Percentiles rank a stretch among this genome's conserved stretches.
phyloP scores from a whole-genome alignment of 441 rosid genomes.

The Euphorbia corollata region DNA sequence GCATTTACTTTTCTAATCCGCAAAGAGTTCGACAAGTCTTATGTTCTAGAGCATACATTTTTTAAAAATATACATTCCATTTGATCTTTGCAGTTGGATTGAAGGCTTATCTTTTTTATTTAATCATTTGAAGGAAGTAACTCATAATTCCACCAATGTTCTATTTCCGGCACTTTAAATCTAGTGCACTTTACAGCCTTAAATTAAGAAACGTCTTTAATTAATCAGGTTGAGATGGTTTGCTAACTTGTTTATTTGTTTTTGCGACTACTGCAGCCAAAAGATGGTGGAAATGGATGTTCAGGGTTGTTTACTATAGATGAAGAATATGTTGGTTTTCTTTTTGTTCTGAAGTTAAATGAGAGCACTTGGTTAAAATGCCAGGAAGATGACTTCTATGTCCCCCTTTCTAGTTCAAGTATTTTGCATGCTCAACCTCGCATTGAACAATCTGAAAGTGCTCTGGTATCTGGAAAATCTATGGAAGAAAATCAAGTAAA shows the following conservation, averaged over 20 bases:
- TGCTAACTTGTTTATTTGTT: constrained; percentile 18
- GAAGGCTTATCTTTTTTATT: background rate
- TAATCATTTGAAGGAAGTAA: background rate
- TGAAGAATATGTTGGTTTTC: constrained; percentile 53
- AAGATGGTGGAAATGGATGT: constrained; percentile 51
- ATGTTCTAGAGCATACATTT: too few species aligned
- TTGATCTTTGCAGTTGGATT: background rate
- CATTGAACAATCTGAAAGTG: constrained; percentile 28
- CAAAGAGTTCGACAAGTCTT: background rate
- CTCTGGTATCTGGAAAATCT: constrained; percentile 27
- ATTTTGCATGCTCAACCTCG: constrained; percentile 28
- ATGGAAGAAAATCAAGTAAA: constrained; percentile 32
- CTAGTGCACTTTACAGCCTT: background rate
- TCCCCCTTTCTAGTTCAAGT: constrained; percentile 53
- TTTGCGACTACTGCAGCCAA: constrained; percentile 47
- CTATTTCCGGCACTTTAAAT: background rate
- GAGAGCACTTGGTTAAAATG: constrained; percentile 63
- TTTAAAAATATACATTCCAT: background rate
- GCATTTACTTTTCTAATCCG: background rate
- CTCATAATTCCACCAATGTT: background rate
- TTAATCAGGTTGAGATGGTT: constrained; percentile 9
- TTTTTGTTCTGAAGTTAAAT: constrained; percentile 74
- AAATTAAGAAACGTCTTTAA: background rate
- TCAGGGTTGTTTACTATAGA: constrained; percentile 60
- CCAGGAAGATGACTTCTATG: constrained; percentile 64